Conservation (phyloP, 176 grass and related monocot species). For the Raddia guianensis region DNA sequence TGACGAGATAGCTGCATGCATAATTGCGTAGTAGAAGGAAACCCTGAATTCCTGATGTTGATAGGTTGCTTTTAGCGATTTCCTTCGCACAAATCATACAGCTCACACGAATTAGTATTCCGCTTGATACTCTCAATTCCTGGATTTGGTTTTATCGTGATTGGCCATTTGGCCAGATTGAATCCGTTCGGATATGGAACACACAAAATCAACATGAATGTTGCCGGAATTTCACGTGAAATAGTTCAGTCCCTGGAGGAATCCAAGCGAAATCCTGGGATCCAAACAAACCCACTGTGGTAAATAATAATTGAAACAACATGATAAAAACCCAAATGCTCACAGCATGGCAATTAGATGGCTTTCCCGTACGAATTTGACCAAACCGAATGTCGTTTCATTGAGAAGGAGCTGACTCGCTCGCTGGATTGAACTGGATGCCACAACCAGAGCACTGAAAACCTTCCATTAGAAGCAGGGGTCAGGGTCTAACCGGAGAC, state of each 20-base stretch:
- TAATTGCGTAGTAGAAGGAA: neutral
- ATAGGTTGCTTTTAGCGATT: neutral
- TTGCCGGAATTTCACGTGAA: too few relatives aligned
- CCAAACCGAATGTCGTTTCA: neutral
- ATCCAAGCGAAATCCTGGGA: too few relatives aligned
- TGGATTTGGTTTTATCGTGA: neutral
- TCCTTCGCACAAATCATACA: constrained; percentile 25
- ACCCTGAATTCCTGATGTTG: neutral
- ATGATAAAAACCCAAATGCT: neutral
- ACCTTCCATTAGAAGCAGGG: neutral
- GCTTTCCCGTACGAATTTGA: neutral
- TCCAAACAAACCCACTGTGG: neutral
- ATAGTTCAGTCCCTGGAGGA: too few relatives aligned
- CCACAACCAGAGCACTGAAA: constrained; percentile 26
- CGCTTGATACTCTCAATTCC: neutral
- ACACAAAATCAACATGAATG: too few relatives aligned
- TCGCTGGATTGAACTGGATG: constrained; percentile 39
- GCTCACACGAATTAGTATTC: neutral
- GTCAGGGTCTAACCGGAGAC: constrained; percentile 26
- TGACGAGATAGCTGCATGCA: constrained; percentile 21
- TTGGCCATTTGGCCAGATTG: neutral
- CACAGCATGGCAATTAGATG: neutral
- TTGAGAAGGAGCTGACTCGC: constrained; percentile 7
- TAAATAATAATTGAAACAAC: neutral
- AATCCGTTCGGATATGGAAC: too few relatives aligned